Conservation (phyloP, 208 protist species). For the Porcisia hertigi region DNA sequence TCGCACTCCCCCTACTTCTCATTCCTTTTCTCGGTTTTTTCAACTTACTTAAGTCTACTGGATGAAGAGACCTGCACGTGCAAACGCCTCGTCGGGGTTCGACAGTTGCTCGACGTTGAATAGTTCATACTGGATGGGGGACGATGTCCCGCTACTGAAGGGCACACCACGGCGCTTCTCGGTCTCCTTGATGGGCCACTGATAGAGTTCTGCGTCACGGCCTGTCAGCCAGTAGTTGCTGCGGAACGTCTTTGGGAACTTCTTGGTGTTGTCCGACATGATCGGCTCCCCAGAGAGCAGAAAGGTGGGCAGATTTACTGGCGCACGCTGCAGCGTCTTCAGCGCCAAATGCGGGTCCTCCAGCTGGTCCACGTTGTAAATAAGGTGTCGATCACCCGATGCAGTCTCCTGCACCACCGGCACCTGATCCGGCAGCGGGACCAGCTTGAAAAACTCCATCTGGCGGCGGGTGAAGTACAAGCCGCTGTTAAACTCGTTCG, state of each 20-base stretch:
- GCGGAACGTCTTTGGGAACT: constrained; percentile 70
- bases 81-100: constrained; percentile 86
- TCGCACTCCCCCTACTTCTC: too few species aligned
- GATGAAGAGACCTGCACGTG: constrained; percentile 77
- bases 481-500: constrained; percentile 87
- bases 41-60: constrained; percentile 39
- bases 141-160: constrained; percentile 48
- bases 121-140: constrained; percentile 73
- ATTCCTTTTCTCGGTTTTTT: neutral
- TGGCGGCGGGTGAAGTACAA: constrained; percentile 88
- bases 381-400: constrained; percentile 72
- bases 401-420: constrained; percentile 70
- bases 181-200: constrained; percentile 83
- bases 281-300: constrained; percentile 85
- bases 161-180: constrained; percentile 80
- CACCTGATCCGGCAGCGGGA: constrained; percentile 56
- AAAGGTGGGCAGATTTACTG: constrained; percentile 81
- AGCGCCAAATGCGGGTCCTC: constrained; percentile 84
- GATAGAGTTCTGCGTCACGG: constrained; percentile 85
- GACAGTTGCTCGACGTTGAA: constrained; percentile 91
- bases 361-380: constrained; percentile 90
- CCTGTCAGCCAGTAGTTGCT: constrained; percentile 91
- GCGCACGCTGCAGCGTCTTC: constrained; percentile 76
- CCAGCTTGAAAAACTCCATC: constrained; percentile 84
- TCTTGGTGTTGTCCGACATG: constrained; percentile 65